Evolutionary conservation across 192 early-diverging fungal species (phyloP), one percentile per base, ranked within the genome.

Genomic region (Nowakowskiella sp.): DNA sequence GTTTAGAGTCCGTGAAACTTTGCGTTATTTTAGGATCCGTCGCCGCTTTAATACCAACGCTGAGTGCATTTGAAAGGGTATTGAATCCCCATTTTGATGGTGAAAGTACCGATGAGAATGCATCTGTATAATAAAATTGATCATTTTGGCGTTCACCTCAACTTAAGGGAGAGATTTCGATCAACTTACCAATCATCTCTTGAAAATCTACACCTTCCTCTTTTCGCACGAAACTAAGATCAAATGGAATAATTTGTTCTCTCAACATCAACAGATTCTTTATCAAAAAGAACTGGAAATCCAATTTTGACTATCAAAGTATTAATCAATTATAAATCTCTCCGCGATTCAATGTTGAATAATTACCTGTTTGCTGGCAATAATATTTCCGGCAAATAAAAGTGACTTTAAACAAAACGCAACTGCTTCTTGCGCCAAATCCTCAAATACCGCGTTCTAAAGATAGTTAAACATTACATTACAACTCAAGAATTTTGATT

Each of bases 251-350:
- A 28, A 90, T 84, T 50, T 89, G 85, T 29, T 92, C 90, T 32
- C 89, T 78, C 5, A 92, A 66, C 51, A 85, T 83, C 21, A 92
- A 57, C n/a, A 92, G 49, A 60, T 92, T 89, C 53, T 92, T 92
- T 31, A 92, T 88, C 39, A 89, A 66, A 60, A 92, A 92, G 13
- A 91, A 64, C 36, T 86, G 80, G 6, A 81, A 85, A 56, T 92
- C 90, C 5, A 81, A 42, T 43, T 57, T 76, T 23, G 53, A 76
- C 71, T 78, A 55, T 49, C 32, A 48, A 70, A 46, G 44, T 9
- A 39, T 4, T 30, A n/a, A 24, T n/a, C 36, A 22, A 23, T 23
- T 55, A n/a, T 1, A 10, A 19, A 53, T 13, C 10, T 10, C 9
- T 66, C 44, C 21, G 19, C 2, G 9, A 24, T 16, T 16, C 22